Conservation (phyloP, 805 yeast genomes). For the Isabelozyma pseudorhagii region DNA sequence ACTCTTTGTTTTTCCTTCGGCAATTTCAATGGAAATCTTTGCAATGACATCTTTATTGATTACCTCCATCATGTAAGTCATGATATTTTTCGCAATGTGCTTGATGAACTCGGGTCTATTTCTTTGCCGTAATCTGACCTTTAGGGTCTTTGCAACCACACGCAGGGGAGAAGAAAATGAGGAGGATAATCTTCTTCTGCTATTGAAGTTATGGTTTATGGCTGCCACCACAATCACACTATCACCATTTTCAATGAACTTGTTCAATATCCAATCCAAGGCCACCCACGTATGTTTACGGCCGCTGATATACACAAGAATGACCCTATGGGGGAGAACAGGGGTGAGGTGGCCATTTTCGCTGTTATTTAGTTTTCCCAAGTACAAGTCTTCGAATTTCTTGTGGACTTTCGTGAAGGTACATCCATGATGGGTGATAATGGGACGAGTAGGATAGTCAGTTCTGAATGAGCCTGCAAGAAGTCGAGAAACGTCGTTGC, state of each 20-base stretch:
- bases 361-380: conserved; percentile 27
- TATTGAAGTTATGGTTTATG: conserved; percentile 23
- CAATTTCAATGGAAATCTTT: conserved; percentile 58
- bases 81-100: conserved; percentile 44
- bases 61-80: conserved; percentile 50
- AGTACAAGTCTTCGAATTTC: conserved; percentile 46
- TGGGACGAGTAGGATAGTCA: conserved; percentile 39
- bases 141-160: conserved; percentile 20
- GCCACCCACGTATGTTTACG: conserved; percentile 81
- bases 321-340: conserved; percentile 49
- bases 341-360: conserved; percentile 21
- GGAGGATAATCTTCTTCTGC: conserved; percentile 5
- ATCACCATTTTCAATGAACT: conserved; percentile 62
- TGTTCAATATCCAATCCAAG: conserved; percentile 62
- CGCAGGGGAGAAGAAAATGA: conserved; percentile 10
- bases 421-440: conserved; percentile 38
- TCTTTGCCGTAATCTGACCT: conserved; percentile 33
- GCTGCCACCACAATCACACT: conserved; percentile 60
- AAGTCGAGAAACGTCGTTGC: not conserved
- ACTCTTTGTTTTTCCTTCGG: conserved; percentile 53
- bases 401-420: conserved; percentile 47
- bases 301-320: conserved; percentile 66
- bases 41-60: conserved; percentile 44
- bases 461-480: conserved; percentile 5
- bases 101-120: conserved; percentile 47